These are phyloP conservation scores for Serendipita sp. DNA, from an alignment of 1,284 basidiomycete species.

Conservation along the genomic window DNA sequence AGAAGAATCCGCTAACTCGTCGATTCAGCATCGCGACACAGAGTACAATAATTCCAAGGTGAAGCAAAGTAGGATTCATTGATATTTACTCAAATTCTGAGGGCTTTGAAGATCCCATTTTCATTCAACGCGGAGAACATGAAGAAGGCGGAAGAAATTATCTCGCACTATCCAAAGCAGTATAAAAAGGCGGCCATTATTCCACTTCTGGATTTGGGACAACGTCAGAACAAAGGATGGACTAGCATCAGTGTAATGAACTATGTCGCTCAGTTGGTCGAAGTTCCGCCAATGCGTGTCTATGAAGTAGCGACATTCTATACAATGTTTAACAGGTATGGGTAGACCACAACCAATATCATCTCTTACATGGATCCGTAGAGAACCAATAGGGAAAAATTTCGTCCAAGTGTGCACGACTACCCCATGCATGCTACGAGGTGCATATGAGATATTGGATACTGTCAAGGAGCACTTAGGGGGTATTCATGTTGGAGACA, in stretches of 20 bases:
- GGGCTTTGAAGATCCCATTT: slow-evolving; percentile 62
- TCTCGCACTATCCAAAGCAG: slow-evolving; percentile 86
- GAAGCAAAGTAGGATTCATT: slow-evolving; percentile 7
- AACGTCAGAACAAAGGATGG: slow-evolving; percentile 97
- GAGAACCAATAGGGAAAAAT: slow-evolving; percentile 87
- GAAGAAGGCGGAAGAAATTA: slow-evolving; percentile 78
- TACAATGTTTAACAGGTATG: slow-evolving; percentile 94
- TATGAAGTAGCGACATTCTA: slow-evolving; percentile 99
- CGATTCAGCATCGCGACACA: slow-evolving; percentile 79
- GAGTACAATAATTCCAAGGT: slow-evolving; percentile 84
- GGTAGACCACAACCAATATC: slow-evolving; percentile 7
- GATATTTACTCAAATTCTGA: not conserved
- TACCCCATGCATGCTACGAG: slow-evolving; percentile 94
- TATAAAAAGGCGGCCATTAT: slow-evolving; percentile 98
- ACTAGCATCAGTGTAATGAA: slow-evolving; percentile 99
- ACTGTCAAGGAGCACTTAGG: slow-evolving; percentile 76
- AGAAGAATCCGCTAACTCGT: slow-evolving; percentile 7
- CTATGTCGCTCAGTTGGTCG: slow-evolving; percentile 81
- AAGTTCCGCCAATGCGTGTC: slow-evolving; percentile 96
- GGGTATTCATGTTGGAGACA: slow-evolving; percentile 76
- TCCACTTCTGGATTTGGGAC: slow-evolving; percentile 89
- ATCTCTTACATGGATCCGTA: slow-evolving; percentile 19
- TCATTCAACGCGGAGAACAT: slow-evolving; percentile 71
- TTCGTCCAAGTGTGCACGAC: slow-evolving; percentile 99
- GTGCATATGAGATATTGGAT: slow-evolving; percentile 80